Evolutionary conservation across 257 asterid species (phyloP), one percentile per base, ranked within the genome.

Genomic region (Solanum chilense): DNA sequence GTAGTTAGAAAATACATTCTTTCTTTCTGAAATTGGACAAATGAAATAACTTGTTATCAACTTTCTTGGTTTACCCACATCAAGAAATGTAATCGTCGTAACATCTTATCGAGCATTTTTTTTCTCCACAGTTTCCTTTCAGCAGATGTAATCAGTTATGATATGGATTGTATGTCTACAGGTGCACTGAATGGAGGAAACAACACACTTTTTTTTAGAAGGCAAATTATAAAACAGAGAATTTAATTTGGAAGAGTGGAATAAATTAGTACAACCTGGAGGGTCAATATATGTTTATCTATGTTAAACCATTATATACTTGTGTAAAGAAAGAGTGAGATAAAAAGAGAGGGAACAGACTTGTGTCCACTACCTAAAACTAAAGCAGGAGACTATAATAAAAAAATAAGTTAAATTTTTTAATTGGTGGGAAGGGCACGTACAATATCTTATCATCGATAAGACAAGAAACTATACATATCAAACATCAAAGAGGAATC

Each of bases 191-290:
- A 39, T 8, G 9, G 2, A 39, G 42, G 42, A 0, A 39, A 39
- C 42, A 39, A 8, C 42, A 39, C 42, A 39, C 42, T 8, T 5
- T 7, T 39, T 39, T 39, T 8, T 39, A 39, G 42, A 39, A 39
- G 9, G 42, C 2, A 39, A 39, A 39, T 31, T 8, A 39, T 39
- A 39, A 39, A 8, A 39, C 42, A 8, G 42, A 39, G 42, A 39
- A 39, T 39, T 89, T 97, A 98, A 90, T 97, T 97, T 49, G 99
- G 98, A 89, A 97, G 98, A 81, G 99, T 97, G 81, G 98, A 98
- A 83, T 98, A 97, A 73, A 95, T 94, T 56, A 97, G 88, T 88
- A 95, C 98, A 82, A 95, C 98, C 99, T 97, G 92, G 86, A 93
- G 58, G 20, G 20, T 31, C 44, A 87, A 77, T 37, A 41, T 42